Evolutionary conservation across 306 rosid species (phyloP), one percentile per base, ranked within the genome.

Genomic region (Gleditsia sinensis): DNA sequence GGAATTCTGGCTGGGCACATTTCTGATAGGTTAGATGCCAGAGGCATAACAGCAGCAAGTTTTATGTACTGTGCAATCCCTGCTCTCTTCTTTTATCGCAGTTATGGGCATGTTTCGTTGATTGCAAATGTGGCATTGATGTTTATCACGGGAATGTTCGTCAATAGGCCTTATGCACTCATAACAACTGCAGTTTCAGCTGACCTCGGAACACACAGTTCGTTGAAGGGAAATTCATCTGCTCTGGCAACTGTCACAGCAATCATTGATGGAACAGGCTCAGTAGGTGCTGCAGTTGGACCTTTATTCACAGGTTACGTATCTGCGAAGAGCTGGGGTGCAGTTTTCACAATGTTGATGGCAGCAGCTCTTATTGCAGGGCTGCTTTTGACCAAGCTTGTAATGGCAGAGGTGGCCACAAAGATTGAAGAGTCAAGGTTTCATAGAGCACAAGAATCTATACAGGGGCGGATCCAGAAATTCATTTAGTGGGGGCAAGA

Each of bases 31-130:
- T 68, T 94, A 68, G 77, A 67, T 5, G 98, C 94, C 13, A 85
- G 98, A 83, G 98, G 97, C 51, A 89, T 89, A 68, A 94, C 98
- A 43, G 98, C 97, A 30, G 97, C 98, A 30, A 94, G 97, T 88
- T 94, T 94, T 85, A 94, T 88, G 98, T 94, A 94, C 65, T 94
- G 98, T 84, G 94, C 97, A 9, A 94, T 94, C 28, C 98, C 98
- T 0, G 94, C 97, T 0, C 92, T 94, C 77, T 94, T 75, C 84
- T 88, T 86, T 68, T 94, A 91, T 66, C 79, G 98, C 71, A 86
- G 85, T 66, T 91, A 88, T 0, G 97, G 98, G 7, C 88, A 88
- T 7, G 11, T 80, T 14, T 94, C 98, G 5, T 71, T 94, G 74
- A 24, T 82, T 10, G 1, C 80, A 7, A 94, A 94, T 40, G 77